Evolutionary conservation across 208 protist genomes (phyloP), one percentile per base, ranked within the genome.

Genomic region (Trypanosoma melophagium): DNA sequence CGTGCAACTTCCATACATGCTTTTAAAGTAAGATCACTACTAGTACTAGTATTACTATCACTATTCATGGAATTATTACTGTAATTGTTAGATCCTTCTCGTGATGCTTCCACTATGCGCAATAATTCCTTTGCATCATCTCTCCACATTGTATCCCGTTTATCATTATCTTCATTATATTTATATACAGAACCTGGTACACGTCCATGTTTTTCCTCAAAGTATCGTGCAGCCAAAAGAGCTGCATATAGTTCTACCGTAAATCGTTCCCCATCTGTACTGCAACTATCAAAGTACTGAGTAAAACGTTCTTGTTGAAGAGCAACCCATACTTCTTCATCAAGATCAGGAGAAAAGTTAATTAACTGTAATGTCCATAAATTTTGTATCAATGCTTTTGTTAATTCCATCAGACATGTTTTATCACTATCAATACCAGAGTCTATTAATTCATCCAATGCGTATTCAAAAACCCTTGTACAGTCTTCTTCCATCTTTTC

Each of bases 1-100:
- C 96, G 87, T 47, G 80, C 84, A 25, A 92, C 66, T 78, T 98
- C 96, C 59, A 74, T 64, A 19, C 65, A 68, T 38, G 66, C 59
- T 35, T 55, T 59, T 12, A 5, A 31, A 10, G 71, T 64, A 19
- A 64, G 35, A 49, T 58, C 55, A 58, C 22, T 40, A 28, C 9
- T 38, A 41, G n/a, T 28, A 35, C n/a, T 19, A 35, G 2, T 40
- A 28, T 21, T 38, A 41, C 5, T 35, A 35, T 35, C 5, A 35
- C 5, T 35, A 35, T 35, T 1, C 1, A 35, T 35, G 5, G 28
- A 7, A 35, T 35, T 5, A 35, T 5, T 35, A 35, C 28, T 7
- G 28, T 35, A 1, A 35, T 5, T 35, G 28, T 35, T 1, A 35
- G 21, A n/a, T 21, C 4, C 51, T 60, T 47, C 21, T 24, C 24